These are phyloP conservation scores for Corchorus olitorius DNA, from an alignment of 345 rosid species.

Conservation along the genomic window DNA sequence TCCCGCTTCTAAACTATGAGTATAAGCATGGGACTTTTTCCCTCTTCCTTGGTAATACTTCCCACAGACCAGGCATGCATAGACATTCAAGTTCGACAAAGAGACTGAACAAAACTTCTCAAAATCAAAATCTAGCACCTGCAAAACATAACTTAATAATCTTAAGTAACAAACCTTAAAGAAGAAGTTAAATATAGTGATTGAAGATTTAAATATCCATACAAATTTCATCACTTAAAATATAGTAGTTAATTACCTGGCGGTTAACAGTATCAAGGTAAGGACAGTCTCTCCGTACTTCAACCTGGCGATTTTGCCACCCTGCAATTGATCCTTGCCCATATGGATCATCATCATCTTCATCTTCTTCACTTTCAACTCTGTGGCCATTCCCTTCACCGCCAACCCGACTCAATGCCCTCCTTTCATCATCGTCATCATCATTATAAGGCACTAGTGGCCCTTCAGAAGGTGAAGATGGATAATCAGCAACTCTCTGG, in stretches of 20 bases:
- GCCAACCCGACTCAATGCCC: conserved; percentile 15
- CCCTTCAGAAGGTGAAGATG: conserved; percentile 49
- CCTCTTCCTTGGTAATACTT: conserved; percentile 99
- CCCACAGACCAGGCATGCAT: conserved; percentile 96
- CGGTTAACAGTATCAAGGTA: conserved; percentile 98
- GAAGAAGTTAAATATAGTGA: background rate
- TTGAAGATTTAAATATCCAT: background rate
- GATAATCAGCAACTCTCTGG: conserved; percentile 41
- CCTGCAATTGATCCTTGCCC: conserved; percentile 34
- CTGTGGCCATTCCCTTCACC: conserved; percentile 30
- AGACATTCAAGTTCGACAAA: conserved; percentile 82
- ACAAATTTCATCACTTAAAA: conserved; percentile 6
- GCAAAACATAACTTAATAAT: conserved; percentile 20
- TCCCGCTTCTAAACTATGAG: conserved; percentile 97
- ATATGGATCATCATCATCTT: conserved; percentile 34
- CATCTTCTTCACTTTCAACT: conserved; percentile 35
- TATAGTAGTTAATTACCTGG: conserved; percentile 49
- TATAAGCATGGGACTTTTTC: conserved; percentile 93
- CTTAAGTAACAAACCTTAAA: background rate
- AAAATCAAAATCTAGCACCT: conserved; percentile 98
- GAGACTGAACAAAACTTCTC: conserved; percentile 97
- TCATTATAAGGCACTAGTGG: conserved; percentile 79
- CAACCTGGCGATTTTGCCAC: conserved; percentile 55
- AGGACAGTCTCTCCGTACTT: conserved; percentile 91
- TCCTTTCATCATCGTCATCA: conserved; percentile 46